Percentiles rank a stretch among this genome's conserved stretches.
These are phyloP conservation scores for Caryocar brasiliense DNA, from an alignment of 441 rosid genomes.

Conservation along the genomic window DNA sequence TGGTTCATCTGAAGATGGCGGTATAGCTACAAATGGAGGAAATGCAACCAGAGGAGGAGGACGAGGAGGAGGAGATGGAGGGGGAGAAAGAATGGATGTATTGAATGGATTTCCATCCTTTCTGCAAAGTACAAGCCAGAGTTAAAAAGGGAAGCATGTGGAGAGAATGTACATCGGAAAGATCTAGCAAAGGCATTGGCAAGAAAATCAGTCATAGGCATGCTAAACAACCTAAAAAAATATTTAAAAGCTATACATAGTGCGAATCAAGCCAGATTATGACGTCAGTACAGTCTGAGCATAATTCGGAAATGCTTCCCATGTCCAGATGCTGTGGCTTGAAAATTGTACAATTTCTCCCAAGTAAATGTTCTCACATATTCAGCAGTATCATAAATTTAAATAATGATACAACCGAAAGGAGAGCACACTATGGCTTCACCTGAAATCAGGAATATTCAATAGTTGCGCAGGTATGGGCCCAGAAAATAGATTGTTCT, in stretches of 20 bases:
- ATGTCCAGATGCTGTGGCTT: too few relatives aligned
- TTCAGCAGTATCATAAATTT: too few relatives aligned
- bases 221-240: background rate
- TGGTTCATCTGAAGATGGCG: conserved; percentile 36
- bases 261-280: too few relatives aligned
- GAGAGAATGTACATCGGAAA: background rate
- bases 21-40: conserved; percentile 33
- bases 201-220: background rate
- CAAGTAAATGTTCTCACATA: too few relatives aligned
- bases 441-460: conserved; percentile 70
- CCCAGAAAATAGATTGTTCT: conserved; percentile 80
- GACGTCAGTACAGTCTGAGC: too few relatives aligned
- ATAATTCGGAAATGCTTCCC: too few relatives aligned
- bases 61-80: conserved; percentile 25
- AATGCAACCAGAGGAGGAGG: conserved; percentile 29
- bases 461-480: conserved; percentile 67
- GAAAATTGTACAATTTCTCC: too few relatives aligned
- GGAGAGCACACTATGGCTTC: background rate
- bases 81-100: conserved; percentile 21
- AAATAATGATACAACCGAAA: background rate
- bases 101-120: conserved; percentile 74
- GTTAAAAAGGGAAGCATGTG: conserved; percentile 5
- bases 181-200: background rate
- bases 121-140: conserved; percentile 30
- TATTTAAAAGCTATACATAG: background rate